A percentile compares a stretch with the other conserved stretches of the same genome.
phyloP scores from a whole-genome alignment of 306 rosid species.

The Citrullus amarus region DNA sequence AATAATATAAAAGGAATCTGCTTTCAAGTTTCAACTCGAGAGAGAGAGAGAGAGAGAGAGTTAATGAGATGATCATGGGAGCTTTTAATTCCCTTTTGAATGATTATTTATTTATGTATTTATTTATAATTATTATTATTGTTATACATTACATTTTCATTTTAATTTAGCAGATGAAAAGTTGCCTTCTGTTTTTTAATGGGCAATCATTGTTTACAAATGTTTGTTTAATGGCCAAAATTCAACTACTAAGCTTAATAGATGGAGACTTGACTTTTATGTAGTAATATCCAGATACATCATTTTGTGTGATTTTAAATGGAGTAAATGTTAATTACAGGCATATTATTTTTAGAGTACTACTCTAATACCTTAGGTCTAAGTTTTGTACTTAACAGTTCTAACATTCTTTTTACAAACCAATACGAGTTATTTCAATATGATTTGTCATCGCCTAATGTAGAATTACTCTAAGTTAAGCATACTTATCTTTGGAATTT shows the following conservation, averaged over 20 bases:
- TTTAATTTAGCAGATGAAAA: background rate
- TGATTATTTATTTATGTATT: background rate
- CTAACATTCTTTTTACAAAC: no score
- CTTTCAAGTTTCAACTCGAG: background rate
- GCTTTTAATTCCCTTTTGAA: conserved; percentile 11
- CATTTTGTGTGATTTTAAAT: no score
- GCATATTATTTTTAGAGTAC: no score
- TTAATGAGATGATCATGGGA: conserved; percentile 26
- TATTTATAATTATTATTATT: background rate
- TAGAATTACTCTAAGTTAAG: no score
- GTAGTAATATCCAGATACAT: no score
- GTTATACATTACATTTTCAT: background rate
- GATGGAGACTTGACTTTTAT: background rate
- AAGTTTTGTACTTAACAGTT: no score
- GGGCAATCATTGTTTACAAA: background rate
- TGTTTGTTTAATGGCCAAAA: background rate
- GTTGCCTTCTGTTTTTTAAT: conserved; percentile 2
- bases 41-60: background rate
- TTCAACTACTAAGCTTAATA: background rate
- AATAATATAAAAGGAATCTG: background rate
- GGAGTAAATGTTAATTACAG: no score
- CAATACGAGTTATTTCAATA: no score
- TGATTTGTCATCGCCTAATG: no score
- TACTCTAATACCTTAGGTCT: no score
- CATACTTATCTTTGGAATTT: no score